Base-by-base conservation (phyloP, 352 stramenopile genomes). In the Pythium aquatile region DNA sequence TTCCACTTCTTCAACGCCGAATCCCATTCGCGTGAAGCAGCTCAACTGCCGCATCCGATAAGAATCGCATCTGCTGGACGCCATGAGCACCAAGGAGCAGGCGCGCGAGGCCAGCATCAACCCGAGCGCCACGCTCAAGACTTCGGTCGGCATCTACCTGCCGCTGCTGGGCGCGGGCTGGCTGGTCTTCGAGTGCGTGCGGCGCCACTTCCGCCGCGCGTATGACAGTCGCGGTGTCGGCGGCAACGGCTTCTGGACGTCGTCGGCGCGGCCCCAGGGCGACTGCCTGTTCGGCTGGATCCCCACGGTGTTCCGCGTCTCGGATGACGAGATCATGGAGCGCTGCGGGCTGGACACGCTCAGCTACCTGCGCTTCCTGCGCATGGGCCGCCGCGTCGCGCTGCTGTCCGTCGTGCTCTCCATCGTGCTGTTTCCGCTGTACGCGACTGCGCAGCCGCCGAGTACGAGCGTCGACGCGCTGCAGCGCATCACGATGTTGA, bases 261-360 rank as follows among this genome's bases (percentile, higher is more conserved):
- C 60, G n/a, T 39, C 59, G 11, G 37, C 40, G n/a, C 30, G 49
- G n/a, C 14, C 33, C 9, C 49, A 55, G 13, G 30, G 47, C 29
- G 42, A 52, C 26, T 55, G 59, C 20, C 58, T 66, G 0, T 92
- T 94, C 46, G 68, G 57, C n/a, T 92, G 85, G 83, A 73, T 91
- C 55, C 33, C 24, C 1, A 47, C 56, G 17, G 78, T 61, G 32
- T 88, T 78, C 42, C 58, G 63, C 26, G 72, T 80, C 11, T 71
- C 77, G 17, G 82, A 93, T 32, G 79, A 88, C 33, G 82, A 91
- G 33, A 74, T 92, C 29, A 33, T 94, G 42, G 72, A 87, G 51
- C 74, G 71, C 63, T 94, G 83, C 66, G 85, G 85, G 20, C 70
- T 94, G 40, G 85, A 94, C 57, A 91, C 81, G 33, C 70, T 92